Evolutionary conservation across 106 monocot genomes (phyloP), one percentile per base, ranked within the genome.

Genomic region (Vanilla planifolia): DNA sequence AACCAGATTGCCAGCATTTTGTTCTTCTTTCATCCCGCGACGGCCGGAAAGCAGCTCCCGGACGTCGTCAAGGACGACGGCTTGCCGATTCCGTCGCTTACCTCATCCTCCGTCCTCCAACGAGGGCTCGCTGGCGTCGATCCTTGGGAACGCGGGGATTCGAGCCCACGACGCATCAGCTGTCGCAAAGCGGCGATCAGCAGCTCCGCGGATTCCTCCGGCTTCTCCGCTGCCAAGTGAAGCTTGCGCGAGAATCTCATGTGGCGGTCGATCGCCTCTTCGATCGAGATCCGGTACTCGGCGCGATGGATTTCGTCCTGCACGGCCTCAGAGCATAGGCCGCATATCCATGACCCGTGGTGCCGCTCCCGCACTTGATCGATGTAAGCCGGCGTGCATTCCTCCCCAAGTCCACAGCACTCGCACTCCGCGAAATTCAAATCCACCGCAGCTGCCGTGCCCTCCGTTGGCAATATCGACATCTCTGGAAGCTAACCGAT

Each of bases 371-470:
- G 64, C 17, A 85, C 71, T 56, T 35, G 29, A 33, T 67, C 70
- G 37, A 85, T 69, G 79, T 91, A 85, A 28, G 33, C 82, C n/a
- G 60, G 46, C 17, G 90, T 90, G 79, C 82, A 90, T 61, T 90
- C 90, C 68, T 90, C 90, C 15, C 59, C 77, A 25, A 90, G 65
- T 0, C 79, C 72, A 67, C 89, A 90, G 63, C 89, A 90, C 33
- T 76, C 80, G 66, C 89, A 90, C 34, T 23, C 67, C 8, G 58
- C 79, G 28, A 19, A 8, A 44, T 77, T 71, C 29, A 66, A 20
- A 33, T 73, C 73, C n/a, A n/a, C n/a, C n/a, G n/a, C 39, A 27
- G 34, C 36, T 55, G 36, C 37, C n/a, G n/a, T n/a, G n/a, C 20
- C 21, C 20, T 13, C 6, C 26, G 40, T 0, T 51, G 37, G 8